A percentile compares a stretch with the other conserved stretches of the same genome.
Conservation (phyloP, 257 asterid genomes). For the Jasminum sambac region DNA sequence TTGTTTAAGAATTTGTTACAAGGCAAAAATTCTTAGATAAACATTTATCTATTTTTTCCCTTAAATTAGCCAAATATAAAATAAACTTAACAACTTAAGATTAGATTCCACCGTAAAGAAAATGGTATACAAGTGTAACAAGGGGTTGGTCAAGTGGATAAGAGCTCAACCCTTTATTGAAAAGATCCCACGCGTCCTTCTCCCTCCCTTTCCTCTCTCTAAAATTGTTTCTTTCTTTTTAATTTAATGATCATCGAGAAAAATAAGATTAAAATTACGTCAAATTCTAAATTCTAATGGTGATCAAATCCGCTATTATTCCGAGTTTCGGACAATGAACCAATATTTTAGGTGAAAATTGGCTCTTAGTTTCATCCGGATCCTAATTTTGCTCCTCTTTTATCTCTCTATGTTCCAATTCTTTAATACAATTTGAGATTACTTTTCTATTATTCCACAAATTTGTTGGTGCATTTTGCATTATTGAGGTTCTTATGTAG, state of each 20-base stretch:
- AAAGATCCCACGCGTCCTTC: not conserved
- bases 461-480: not conserved
- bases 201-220: not conserved
- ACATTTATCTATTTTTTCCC: no score
- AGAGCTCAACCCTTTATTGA: no score
- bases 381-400: not conserved
- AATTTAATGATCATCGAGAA: not conserved
- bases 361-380: not conserved
- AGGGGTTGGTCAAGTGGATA: no score
- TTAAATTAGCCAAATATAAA: no score
- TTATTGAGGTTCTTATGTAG: not conserved
- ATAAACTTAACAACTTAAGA: no score
- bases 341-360: not conserved
- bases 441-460: not conserved
- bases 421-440: not conserved
- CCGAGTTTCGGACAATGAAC: not conserved
- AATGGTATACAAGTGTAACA: no score
- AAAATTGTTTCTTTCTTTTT: not conserved
- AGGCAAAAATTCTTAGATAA: no score
- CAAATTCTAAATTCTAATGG: constrained; percentile 3
- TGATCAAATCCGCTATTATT: not conserved
- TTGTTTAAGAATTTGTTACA: no score
- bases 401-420: not conserved
- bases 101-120: no score
- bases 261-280: no score